Evolutionary conservation across 768 basidiomycete species (phyloP).

Genomic region (Termitomyces sp.): DNA sequence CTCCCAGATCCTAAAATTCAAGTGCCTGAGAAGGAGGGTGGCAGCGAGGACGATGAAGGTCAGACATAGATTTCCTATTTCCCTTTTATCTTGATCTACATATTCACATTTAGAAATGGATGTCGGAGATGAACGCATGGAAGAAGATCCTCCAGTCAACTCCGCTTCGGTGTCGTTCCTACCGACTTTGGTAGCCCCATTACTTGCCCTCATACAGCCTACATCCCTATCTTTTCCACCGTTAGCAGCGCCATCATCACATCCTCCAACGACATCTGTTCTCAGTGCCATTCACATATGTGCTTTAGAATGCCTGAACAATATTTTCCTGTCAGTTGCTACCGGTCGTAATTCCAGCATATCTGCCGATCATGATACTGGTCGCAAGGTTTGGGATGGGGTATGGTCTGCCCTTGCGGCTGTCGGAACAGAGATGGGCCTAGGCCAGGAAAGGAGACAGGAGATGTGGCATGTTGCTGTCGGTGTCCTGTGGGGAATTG

Average conservation of each 20-base stretch:
- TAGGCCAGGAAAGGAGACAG: conserved; percentile 64
- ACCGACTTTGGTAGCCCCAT: conserved; percentile 61
- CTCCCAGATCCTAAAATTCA: conserved; percentile 70
- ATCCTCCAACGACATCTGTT: conserved; percentile 87
- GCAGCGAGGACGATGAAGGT: conserved; percentile 26
- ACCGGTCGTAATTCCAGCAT: conserved; percentile 39
- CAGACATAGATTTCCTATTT: not conserved
- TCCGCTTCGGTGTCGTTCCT: conserved; percentile 41
- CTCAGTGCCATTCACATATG: conserved; percentile 81
- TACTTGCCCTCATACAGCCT: conserved; percentile 68
- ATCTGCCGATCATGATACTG: conserved; percentile 44
- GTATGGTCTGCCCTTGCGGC: conserved; percentile 61
- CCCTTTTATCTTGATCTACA: not conserved
- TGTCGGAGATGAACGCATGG: conserved; percentile 29
- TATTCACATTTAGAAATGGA: conserved; percentile 15
- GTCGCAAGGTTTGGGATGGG: conserved; percentile 56
- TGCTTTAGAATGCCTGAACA: conserved; percentile 88
- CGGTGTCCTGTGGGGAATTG: conserved; percentile 89
- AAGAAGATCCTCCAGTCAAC: conserved; percentile 37
- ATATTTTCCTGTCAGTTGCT: conserved; percentile 76
- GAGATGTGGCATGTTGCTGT: conserved; percentile 79
- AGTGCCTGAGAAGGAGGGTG: conserved; percentile 32
- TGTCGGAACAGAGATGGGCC: conserved; percentile 55
- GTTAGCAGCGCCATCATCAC: conserved; percentile 59
- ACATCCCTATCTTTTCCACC: conserved; percentile 84